Conservation (phyloP, 192 early-diverging fungal genomes). For the Podila horticola region DNA sequence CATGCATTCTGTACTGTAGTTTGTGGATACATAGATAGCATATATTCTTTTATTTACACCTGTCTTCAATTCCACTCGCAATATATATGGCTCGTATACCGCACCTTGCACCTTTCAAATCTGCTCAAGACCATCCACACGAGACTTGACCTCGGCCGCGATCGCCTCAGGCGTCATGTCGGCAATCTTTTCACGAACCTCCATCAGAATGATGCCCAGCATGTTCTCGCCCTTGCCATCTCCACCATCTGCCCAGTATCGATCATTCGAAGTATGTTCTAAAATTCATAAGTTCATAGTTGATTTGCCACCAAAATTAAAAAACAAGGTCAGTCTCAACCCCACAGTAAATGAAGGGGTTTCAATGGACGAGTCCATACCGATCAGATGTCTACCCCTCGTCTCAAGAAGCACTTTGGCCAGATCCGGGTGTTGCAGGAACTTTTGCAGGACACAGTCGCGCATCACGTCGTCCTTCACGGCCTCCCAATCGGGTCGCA, state of each 20-base stretch:
- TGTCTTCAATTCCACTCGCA: not conserved
- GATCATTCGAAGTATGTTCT: conserved; percentile 54
- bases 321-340: too few relatives aligned
- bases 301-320: too few relatives aligned
- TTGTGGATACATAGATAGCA: too few relatives aligned
- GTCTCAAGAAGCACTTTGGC: conserved; percentile 42
- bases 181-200: conserved; percentile 22
- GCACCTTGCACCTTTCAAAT: not conserved
- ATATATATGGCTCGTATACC: not conserved
- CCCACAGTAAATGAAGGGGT: too few relatives aligned
- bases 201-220: conserved; percentile 41
- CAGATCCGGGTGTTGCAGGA: conserved; percentile 47
- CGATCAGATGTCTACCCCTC: conserved; percentile 25
- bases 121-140: not conserved
- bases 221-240: conserved; percentile 48
- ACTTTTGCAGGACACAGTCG: conserved; percentile 49
- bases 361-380: not conserved
- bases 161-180: conserved; percentile 26
- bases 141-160: conserved; percentile 13
- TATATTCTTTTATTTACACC: too few relatives aligned
- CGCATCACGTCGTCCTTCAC: conserved; percentile 56
- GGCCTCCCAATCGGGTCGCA: conserved; percentile 59
- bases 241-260: conserved; percentile 55
- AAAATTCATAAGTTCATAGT: not conserved
- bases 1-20: too few relatives aligned